Conservation (phyloP, 2,329 filamentous ascomycete genomes). For the Cladophialophora bantiana region DNA sequence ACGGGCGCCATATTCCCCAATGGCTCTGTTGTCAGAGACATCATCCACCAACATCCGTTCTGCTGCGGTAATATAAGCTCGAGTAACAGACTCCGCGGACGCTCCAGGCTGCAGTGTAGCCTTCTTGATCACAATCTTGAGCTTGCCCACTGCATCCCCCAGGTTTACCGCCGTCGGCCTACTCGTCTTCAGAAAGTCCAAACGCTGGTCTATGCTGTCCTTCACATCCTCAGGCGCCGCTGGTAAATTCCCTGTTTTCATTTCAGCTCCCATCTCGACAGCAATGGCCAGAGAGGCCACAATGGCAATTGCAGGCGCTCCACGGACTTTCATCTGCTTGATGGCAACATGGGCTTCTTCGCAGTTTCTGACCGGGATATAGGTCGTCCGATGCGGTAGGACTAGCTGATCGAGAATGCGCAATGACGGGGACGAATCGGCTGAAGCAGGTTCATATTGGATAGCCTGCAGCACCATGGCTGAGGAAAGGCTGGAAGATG, state of each 20-base stretch:
- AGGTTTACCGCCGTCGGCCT: constrained; percentile 95
- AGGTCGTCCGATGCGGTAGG: constrained; percentile 66
- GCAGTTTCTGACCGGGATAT: constrained; percentile 60
- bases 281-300: constrained; percentile 91
- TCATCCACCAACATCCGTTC: constrained; percentile 89
- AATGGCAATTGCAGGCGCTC: constrained; percentile 94
- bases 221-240: constrained; percentile 62
- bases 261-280: constrained; percentile 71
- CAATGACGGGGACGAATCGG: constrained; percentile 45
- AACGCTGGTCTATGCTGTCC: constrained; percentile 73
- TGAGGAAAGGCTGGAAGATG: not conserved
- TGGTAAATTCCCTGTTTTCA: constrained; percentile 51
- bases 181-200: constrained; percentile 87
- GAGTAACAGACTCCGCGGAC: constrained; percentile 60
- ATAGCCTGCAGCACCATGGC: constrained; percentile 66
- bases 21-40: constrained; percentile 82
- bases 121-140: constrained; percentile 69
- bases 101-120: constrained; percentile 46
- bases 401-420: constrained; percentile 69
- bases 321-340: constrained; percentile 69
- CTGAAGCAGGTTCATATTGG: constrained; percentile 61
- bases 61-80: constrained; percentile 77
- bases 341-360: constrained; percentile 71
- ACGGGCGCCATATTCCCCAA: constrained; percentile 80
- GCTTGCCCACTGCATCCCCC: constrained; percentile 82